A percentile compares a stretch with the other conserved stretches of the same genome.
Evolutionary conservation across 2,329 filamentous ascomycete genomes (phyloP).

Genomic region (Paraphaeosphaeria minitans): DNA sequence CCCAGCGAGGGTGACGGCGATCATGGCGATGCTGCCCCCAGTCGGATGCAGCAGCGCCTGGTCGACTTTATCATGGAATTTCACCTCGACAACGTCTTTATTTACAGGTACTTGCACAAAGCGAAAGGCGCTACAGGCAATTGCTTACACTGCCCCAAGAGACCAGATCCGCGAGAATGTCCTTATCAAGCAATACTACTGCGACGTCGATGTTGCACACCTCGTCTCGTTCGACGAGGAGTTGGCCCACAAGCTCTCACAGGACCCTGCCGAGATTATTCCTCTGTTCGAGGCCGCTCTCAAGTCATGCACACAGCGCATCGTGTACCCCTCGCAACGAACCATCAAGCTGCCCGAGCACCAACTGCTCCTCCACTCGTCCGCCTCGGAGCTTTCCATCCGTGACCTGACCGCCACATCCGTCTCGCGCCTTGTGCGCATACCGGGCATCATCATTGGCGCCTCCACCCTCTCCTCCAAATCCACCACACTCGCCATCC

Average conservation of each 20-base stretch:
- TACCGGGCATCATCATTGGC: constrained; percentile 96
- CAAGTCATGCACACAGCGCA: constrained; percentile 88
- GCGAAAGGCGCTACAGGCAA: not conserved
- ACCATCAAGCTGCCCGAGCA: constrained; percentile 79
- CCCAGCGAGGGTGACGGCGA: constrained; percentile 49
- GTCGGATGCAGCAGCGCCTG: constrained; percentile 72
- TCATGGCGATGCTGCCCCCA: constrained; percentile 39
- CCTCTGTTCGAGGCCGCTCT: constrained; percentile 93
- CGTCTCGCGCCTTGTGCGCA: constrained; percentile 92
- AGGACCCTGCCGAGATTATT: constrained; percentile 89
- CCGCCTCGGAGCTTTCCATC: constrained; percentile 87
- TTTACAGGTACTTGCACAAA: constrained; percentile 69
- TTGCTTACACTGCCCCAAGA: constrained; percentile 58
- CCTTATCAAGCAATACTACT: constrained; percentile 90
- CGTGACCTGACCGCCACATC: constrained; percentile 91
- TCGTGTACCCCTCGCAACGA: constrained; percentile 80
- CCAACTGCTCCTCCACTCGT: constrained; percentile 93
- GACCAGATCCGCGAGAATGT: constrained; percentile 96
- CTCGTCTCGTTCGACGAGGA: constrained; percentile 96
- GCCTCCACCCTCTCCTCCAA: constrained; percentile 97
- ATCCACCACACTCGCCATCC: constrained; percentile 81
- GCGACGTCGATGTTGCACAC: constrained; percentile 94
- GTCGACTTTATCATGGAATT: constrained; percentile 94
- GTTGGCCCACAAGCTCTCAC: constrained; percentile 84
- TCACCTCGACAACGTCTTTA: constrained; percentile 89